Evolutionary conservation across 495 filamentous ascomycete species (phyloP).

Genomic region (Elaphomyces granulatus): DNA sequence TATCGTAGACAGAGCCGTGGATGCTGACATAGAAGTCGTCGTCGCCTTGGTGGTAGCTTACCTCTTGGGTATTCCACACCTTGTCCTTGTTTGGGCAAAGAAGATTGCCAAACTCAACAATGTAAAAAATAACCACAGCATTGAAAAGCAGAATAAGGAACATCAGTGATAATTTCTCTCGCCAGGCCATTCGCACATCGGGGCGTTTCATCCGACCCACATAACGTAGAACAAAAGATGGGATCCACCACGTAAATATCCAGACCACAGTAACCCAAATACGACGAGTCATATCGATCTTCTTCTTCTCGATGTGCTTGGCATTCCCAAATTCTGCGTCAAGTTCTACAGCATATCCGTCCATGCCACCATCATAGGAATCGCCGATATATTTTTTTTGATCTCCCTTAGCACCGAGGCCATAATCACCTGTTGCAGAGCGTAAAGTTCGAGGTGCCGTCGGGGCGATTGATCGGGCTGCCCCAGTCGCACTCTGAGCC

Average conservation of each 20-base stretch:
- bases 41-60: conserved; percentile 51
- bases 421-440: conserved; percentile 58
- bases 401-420: conserved; percentile 76
- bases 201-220: conserved; percentile 94
- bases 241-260: conserved; percentile 88
- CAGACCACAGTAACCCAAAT: conserved; percentile 72
- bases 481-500: conserved; percentile 39
- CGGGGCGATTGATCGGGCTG: conserved; percentile 59
- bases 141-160: conserved; percentile 74
- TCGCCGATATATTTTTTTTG: conserved; percentile 49
- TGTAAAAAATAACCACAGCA: conserved; percentile 77
- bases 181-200: conserved; percentile 92
- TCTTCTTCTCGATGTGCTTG: conserved; percentile 60
- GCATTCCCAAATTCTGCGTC: conserved; percentile 66
- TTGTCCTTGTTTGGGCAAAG: conserved; percentile 89
- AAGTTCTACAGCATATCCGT: conserved; percentile 40
- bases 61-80: conserved; percentile 64
- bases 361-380: conserved; percentile 49
- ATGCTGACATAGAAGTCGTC: conserved; percentile 83
- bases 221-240: conserved; percentile 64
- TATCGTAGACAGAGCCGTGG: conserved; percentile 82
- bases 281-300: conserved; percentile 46
- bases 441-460: conserved; percentile 46
- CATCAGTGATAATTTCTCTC: conserved; percentile 80
- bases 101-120: conserved; percentile 68